Conservation (phyloP, 768 basidiomycete genomes). For the Xerocomellus chrysenteron region DNA sequence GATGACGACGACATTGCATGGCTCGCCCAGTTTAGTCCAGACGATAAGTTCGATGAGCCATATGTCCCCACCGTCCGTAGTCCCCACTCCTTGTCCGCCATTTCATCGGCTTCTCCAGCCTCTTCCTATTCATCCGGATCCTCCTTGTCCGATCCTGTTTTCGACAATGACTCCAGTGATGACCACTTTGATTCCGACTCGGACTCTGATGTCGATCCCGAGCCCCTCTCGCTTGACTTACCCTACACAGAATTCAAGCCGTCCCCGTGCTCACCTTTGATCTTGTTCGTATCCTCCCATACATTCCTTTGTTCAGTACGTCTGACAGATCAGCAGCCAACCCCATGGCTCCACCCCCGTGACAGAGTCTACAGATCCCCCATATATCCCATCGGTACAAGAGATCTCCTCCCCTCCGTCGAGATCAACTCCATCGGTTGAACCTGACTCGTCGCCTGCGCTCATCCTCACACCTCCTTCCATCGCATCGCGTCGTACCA, state of each 20-base stretch:
- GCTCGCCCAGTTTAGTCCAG: conserved; percentile 35
- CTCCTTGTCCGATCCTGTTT: conserved; percentile 17
- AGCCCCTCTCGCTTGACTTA: conserved; percentile 18
- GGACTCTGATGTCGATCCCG: conserved; percentile 31
- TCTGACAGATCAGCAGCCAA: conserved; percentile 24
- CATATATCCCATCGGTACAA: conserved; percentile 11
- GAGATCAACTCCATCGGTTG: neutral
- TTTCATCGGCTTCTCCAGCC: conserved; percentile 29
- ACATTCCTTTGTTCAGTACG: neutral
- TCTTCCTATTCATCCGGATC: conserved; percentile 26
- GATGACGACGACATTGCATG: conserved; percentile 36
- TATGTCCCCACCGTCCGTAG: conserved; percentile 19
- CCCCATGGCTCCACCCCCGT: conserved; percentile 1
- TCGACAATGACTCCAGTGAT: conserved; percentile 24
- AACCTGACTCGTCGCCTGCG: neutral
- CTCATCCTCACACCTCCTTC: neutral
- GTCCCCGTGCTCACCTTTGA: conserved; percentile 15
- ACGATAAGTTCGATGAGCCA: conserved; percentile 31
- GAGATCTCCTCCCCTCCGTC: conserved; percentile 6
- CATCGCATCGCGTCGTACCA: conserved; percentile 3
- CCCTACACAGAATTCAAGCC: conserved; percentile 8
- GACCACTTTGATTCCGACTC: conserved; percentile 29
- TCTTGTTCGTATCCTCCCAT: conserved; percentile 22
- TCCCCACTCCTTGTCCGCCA: conserved; percentile 23
- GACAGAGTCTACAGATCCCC: conserved; percentile 8